Base-by-base conservation (phyloP, 495 filamentous ascomycete species). In the Parachaetomium inaequale region DNA sequence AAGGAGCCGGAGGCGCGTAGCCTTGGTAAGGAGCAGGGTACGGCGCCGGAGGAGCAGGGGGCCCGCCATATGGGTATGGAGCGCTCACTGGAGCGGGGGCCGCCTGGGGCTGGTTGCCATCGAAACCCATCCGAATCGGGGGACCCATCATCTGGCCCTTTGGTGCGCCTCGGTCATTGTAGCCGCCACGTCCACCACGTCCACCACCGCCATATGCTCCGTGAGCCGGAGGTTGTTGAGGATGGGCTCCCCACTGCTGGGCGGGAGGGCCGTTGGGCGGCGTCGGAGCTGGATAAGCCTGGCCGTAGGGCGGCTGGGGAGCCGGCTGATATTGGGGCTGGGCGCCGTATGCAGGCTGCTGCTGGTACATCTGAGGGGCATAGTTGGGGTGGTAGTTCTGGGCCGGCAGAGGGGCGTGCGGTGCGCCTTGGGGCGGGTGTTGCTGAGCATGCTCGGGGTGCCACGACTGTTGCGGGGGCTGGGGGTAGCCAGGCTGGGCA, bases 61-160 rank as follows among this genome's bases (percentile, higher is more conserved):
- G 70, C 6, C 31, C 66, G 21, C 59, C 65, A 47, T 73, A 69
- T 6, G 74, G 71, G 50, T 82, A 78, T 26, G 73, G 74, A 70
- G 76, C 73, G 59, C 75, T 68, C 70, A 81, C 81, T 70, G 76
- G 78, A 66, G 75, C 73, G 25, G 75, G 70, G 26, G 64, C 54
- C 7, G 74, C 68, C 63, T 73, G 79, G 38, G 71, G 58, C 28
- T 67, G 69, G 28, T 69, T 65, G 55, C 72, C 67, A 42, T 85
- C 83, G 70, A 82, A 81, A 3, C 83, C 82, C 75, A 85, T 83
- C 31, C 79, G 79, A 63, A 86, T 79, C 0, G 82, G 82, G 36
- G 83, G 80, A 1, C 80, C 82, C 79, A 87, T 83, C 58, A 85
- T 70, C 47, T 79, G 75, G 17, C 79, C 75, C 62, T 80, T 81